Evolutionary conservation across 2,329 filamentous ascomycete genomes (phyloP), one percentile per base, ranked within the genome.

Genomic region (Aspergillus brasiliensis): DNA sequence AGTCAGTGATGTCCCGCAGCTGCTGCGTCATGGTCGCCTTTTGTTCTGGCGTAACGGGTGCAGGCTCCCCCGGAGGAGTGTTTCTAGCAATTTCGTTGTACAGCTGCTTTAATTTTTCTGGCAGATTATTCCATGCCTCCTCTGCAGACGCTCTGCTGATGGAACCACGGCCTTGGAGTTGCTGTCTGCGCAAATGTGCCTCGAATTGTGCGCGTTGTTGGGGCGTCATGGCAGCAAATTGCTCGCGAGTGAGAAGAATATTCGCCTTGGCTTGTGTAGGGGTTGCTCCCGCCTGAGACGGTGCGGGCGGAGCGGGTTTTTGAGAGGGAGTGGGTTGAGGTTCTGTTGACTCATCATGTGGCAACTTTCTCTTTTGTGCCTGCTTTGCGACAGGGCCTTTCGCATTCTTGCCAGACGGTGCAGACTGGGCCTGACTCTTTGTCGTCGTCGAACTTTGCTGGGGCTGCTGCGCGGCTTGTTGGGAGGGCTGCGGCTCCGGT

Each of bases 261-360:
- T 64, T 65, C 28, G 67, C 65, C 46, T 66, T 61, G 38, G 67
- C 54, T 59, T 69, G 64, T 31, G 63, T 55, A 57, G 68, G 59
- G 54, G 63, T 58, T 55, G 66, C 52, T 28, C 67, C 57, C 31
- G 62, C 63, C 47, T 70, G 65, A 47, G 62, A 42, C 34, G 64
- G 23, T 5, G 63, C 58, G 44, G 67, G 64, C 44, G 73, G 71
- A 21, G 60, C 61, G 34, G 69, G 60, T 40, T 69, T 66, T 46
- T 75, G 69, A 2, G 65, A 42, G 58, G 76, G 75, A 7, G 75
- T 75, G 61, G 78, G 74, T 48, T 75, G 75, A 31, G 74, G 66
- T 57, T 81, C 80, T 37, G 76, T 67, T n/a, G 75, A 69, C 65
- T 84, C 81, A 64, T 84, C 81, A 57, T 73, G 75, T 57, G 69